Conservation (phyloP, 345 rosid species). For the Gossypium bickii region DNA sequence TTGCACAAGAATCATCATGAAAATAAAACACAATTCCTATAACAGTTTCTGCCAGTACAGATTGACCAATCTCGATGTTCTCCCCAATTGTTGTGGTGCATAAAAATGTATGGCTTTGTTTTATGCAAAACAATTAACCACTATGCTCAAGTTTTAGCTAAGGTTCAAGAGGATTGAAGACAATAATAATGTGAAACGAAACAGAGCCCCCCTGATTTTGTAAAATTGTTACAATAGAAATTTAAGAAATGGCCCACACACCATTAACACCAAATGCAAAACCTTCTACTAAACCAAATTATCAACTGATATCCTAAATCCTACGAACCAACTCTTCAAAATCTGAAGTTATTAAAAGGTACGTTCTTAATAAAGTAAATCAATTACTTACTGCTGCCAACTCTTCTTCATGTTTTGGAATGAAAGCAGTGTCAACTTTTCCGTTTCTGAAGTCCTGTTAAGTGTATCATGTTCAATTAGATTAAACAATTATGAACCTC, state of each 20-base stretch:
- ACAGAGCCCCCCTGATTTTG: neutral
- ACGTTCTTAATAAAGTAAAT: neutral
- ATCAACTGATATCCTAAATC: neutral
- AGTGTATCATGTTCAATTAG: neutral
- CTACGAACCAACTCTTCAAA: neutral
- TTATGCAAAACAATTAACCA: neutral
- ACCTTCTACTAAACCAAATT: neutral
- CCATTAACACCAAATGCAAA: neutral
- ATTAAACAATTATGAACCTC: conserved; percentile 4
- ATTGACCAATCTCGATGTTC: neutral
- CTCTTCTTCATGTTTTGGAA: conserved; percentile 89
- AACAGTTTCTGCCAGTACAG: neutral
- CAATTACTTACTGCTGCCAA: conserved; percentile 57
- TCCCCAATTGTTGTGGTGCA: neutral
- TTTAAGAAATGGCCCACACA: neutral
- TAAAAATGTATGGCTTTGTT: neutral
- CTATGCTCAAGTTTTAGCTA: neutral
- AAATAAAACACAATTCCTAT: neutral
- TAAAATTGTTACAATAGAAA: neutral
- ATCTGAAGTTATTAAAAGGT: neutral
- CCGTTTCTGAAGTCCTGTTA: conserved; percentile 87
- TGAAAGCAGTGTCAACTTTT: conserved; percentile 95
- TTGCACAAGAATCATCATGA: neutral
- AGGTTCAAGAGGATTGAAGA: neutral
- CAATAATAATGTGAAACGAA: neutral